Percentiles rank a stretch among this genome's conserved stretches.
Evolutionary conservation across 129 eudicot genomes (phyloP).

Genomic region (Logfia minima): DNA sequence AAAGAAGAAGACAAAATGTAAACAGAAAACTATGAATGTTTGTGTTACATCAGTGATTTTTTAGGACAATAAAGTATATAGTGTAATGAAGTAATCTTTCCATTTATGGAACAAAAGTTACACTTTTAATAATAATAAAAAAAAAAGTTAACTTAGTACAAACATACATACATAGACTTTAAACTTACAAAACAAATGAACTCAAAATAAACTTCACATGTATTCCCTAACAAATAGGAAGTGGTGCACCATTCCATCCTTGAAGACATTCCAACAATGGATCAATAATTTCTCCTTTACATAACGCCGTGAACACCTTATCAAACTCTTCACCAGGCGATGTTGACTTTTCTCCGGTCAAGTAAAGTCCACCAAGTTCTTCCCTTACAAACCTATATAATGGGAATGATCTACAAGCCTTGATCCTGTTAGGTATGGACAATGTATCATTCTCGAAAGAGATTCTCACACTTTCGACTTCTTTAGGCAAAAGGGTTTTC

Average conservation of each 20-base stretch:
- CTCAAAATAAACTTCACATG: conserved; percentile 2
- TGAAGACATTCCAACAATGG: conserved; percentile 70
- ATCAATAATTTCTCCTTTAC: conserved; percentile 55
- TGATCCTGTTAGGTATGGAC: conserved; percentile 54
- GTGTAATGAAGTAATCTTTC: not conserved
- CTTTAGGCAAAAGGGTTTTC: conserved; percentile 59
- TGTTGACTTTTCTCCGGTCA: conserved; percentile 63
- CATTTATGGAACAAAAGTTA: conserved; percentile 18
- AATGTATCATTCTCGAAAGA: conserved; percentile 45
- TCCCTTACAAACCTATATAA: conserved; percentile 69
- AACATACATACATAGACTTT: conserved; percentile 12
- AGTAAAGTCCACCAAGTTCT: conserved; percentile 43
- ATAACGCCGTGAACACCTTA: conserved; percentile 66
- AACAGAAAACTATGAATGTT: too few relatives aligned
- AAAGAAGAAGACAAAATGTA: too few relatives aligned
- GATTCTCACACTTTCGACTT: conserved; percentile 56
- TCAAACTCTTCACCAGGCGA: conserved; percentile 85
- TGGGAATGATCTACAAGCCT: conserved; percentile 73
- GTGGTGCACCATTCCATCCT: conserved; percentile 83
- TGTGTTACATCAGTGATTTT: too few relatives aligned
- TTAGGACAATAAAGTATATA: too few relatives aligned
- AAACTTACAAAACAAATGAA: conserved; percentile 14
- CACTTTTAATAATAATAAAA: not conserved
- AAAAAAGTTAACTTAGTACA: not conserved
- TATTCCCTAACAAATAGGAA: conserved; percentile 55